Base-by-base conservation (phyloP, 129 eudicot genomes). In the Scalesia atractyloides region DNA sequence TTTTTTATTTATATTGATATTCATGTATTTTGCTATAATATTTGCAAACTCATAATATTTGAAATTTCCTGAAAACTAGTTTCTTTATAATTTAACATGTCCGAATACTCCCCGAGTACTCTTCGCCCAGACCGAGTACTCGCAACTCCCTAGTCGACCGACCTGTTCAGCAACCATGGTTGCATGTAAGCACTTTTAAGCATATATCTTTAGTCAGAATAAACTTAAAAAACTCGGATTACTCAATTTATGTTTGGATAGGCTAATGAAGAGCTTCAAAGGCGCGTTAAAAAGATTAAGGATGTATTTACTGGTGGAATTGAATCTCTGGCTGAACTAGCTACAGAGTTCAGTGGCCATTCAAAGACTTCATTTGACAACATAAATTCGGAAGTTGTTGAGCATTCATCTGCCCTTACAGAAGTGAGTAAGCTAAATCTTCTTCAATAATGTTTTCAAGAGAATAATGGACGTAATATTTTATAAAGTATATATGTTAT, bases 251-350 rank as follows among this genome's bases (percentile, higher is more conserved):
- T 69, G 44, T 70, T 54, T 60, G 61, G 15, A 54, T 77, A 87
- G 93, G 87, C 87, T 69, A 69, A 83, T 48, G 85, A 84, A 65
- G 87, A 58, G 65, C 83, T 87, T 48, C 79, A 76, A 62, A 54
- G 15, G 41, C 79, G 79, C n/a, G 70, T 77, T 18, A 72, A 34
- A 66, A 76, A 82, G 78, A 76, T 76, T 34, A 79, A 80, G 39
- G 82, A 81, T 41, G 69, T 67, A 66, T 87, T 76, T 70, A 72
- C 82, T 4, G 60, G 77, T 77, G 89, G 89, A 48, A 74, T 82
- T 44, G 73, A 82, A 77, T 63, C 87, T 44, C 41, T 87, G 57
- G 80, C 58, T 74, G 87, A 80, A 60, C 50, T 84, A 70, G 93
- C 89, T 41, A 74, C 82, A 7, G 93, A 87, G 51, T 77, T 79